A percentile compares a stretch with the other conserved stretches of the same genome.
phyloP scores from a whole-genome alignment of 2,329 filamentous ascomycete species.

The Pseudonectria buxi region DNA sequence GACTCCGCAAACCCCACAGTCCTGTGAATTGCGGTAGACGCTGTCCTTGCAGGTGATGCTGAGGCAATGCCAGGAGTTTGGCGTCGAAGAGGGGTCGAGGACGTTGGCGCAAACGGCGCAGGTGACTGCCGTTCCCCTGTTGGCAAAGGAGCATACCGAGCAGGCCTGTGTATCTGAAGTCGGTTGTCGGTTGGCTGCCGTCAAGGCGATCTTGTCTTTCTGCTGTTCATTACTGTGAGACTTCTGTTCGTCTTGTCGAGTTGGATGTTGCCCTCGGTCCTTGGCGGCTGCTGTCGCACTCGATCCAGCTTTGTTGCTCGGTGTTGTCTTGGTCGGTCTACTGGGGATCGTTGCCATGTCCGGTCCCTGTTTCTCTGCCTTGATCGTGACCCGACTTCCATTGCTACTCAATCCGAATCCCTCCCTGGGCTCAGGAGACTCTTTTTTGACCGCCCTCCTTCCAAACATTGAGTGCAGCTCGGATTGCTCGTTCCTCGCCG shows the following conservation, averaged over 20 bases:
- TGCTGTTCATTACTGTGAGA: too few relatives aligned
- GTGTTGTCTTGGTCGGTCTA: too few relatives aligned
- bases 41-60: conserved; percentile 48
- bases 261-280: too few relatives aligned
- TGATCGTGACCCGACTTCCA: neutral
- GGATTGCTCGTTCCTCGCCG: conserved; percentile 44
- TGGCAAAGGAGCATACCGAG: conserved; percentile 62
- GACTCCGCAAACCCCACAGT: conserved; percentile 63
- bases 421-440: conserved; percentile 5
- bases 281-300: too few relatives aligned
- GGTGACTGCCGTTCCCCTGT: conserved; percentile 46
- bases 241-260: too few relatives aligned
- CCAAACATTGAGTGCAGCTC: conserved; percentile 51
- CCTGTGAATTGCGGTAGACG: conserved; percentile 60
- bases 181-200: neutral
- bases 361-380: neutral
- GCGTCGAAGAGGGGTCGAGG: conserved; percentile 46
- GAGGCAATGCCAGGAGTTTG: conserved; percentile 57
- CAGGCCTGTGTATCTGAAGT: conserved; percentile 31
- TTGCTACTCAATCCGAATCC: neutral
- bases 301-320: too few relatives aligned
- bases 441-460: conserved; percentile 15
- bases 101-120: conserved; percentile 69
- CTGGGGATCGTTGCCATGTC: neutral
- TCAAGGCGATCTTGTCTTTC: too few relatives aligned